Evolutionary conservation across 1,284 basidiomycete genomes (phyloP), one percentile per base, ranked within the genome.

Genomic region (Volvariella volvacea): DNA sequence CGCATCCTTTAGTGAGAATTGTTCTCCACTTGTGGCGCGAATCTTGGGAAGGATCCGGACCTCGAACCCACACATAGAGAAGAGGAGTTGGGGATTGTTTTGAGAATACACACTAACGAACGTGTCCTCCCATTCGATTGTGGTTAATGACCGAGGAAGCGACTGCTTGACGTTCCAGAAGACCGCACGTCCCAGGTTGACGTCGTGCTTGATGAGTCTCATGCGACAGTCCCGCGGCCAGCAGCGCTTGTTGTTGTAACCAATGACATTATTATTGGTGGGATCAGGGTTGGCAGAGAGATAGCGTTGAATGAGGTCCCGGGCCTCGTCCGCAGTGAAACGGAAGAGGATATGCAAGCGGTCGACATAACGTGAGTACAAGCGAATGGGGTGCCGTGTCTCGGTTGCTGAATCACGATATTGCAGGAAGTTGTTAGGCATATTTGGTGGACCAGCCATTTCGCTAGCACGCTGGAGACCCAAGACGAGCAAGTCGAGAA

Each of bases 161-260:
- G 91, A 92, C 66, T 98, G 95, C 73, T 98, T 98, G 63, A 99
- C 92, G 56, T 98, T 98, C 96, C 95, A 99, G 68, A 97, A 98
- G 9, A 98, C 95, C 4, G 96, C 96, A 52, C 96, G 82, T 22
- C 95, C 95, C 25, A 99, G 74, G 64, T 99, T 99, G 66, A 99
- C 96, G 60, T 99, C 96, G 66, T 99, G 95, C 71, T 99, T 99
- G 75, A 97, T 96, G 46, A 99, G 78, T 28, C 96, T 78, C 96
- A 99, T 99, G 48, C 96, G 87, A 62, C 94, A 98, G 63, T 99
- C 96, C 51, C 94, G 79, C 19, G 96, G 96, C 96, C 96, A 98
- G 71, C 96, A 99, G 46, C 92, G 88, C 65, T 95, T 95, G 72
- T 97, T 98, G 73, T 98, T 98, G 70, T 98, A 99, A 1, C 95